Percentiles rank a stretch among this genome's conserved stretches.
These are phyloP conservation scores for Ogataea minuta DNA, from an alignment of 805 yeast species.

Conservation along the genomic window DNA sequence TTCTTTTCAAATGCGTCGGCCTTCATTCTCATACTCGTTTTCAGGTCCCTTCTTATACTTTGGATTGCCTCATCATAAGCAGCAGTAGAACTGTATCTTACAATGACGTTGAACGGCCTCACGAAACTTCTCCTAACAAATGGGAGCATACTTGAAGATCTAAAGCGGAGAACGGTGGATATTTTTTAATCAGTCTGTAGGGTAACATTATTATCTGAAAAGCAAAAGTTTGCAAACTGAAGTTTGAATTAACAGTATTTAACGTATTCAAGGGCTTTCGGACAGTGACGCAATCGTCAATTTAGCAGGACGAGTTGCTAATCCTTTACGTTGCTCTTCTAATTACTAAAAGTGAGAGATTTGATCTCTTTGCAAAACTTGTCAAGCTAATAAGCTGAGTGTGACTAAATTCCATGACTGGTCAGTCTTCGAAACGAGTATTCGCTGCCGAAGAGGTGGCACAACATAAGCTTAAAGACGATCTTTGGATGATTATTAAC, in stretches of 20 bases:
- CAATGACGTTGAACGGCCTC: neutral
- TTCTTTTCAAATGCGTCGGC: slow-evolving; percentile 38
- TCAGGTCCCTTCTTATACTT: slow-evolving; percentile 34
- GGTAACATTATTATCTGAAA: neutral
- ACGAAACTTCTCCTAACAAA: neutral
- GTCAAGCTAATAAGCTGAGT: neutral
- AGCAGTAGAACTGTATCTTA: slow-evolving; percentile 30
- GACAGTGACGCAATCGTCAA: no score
- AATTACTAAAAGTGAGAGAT: no score
- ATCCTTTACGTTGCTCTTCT: no score
- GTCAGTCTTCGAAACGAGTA: slow-evolving; percentile 4
- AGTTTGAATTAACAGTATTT: neutral
- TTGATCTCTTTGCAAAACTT: no score
- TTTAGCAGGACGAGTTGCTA: no score
- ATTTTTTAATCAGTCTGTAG: no score
- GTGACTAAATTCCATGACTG: slow-evolving; percentile 1
- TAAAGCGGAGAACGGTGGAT: slow-evolving; percentile 4
- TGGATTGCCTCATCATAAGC: slow-evolving; percentile 29
- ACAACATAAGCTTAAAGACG: slow-evolving; percentile 45
- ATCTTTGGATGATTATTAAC: slow-evolving; percentile 70
- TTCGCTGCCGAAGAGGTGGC: slow-evolving; percentile 42
- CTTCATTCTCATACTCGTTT: slow-evolving; percentile 33
- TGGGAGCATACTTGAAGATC: slow-evolving; percentile 4
- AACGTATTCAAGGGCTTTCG: no score
- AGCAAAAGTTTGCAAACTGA: slow-evolving; percentile 1